These are phyloP conservation scores for Penicillium brevicompactum DNA, from an alignment of 2,329 filamentous ascomycete genomes.

Conservation along the genomic window DNA sequence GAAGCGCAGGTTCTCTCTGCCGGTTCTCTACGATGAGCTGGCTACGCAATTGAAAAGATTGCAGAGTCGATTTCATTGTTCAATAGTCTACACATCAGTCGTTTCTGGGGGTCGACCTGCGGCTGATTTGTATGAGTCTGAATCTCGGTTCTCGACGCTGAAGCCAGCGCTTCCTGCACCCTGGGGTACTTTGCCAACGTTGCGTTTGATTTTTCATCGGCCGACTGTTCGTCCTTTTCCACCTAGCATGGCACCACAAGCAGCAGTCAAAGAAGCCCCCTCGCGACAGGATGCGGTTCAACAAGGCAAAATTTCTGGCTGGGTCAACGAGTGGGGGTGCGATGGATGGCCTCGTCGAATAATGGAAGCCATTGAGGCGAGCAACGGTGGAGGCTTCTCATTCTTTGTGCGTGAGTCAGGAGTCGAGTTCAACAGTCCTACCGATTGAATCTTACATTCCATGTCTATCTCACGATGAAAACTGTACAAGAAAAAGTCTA, in stretches of 20 bases:
- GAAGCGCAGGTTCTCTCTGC: conserved; percentile 32
- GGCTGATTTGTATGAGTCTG: conserved; percentile 20
- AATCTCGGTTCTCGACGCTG: conserved; percentile 29
- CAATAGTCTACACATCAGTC: conserved; percentile 42
- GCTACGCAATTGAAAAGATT: conserved; percentile 35
- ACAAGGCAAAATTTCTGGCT: conserved; percentile 37
- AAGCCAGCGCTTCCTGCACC: conserved; percentile 39
- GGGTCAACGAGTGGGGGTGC: conserved; percentile 39
- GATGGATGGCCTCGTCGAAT: conserved; percentile 39
- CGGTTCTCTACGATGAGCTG: conserved; percentile 34
- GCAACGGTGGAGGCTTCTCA: conserved; percentile 32
- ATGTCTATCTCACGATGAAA: not conserved
- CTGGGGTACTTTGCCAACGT: conserved; percentile 41
- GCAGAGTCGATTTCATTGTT: conserved; percentile 42
- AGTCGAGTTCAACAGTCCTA: conserved; percentile 20
- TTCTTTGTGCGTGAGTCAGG: conserved; percentile 32
- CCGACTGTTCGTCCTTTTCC: conserved; percentile 40
- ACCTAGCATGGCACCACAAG: conserved; percentile 32
- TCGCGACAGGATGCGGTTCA: conserved; percentile 39
- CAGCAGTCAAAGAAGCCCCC: conserved; percentile 37
- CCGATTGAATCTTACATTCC: conserved; percentile 5
- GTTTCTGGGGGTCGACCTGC: conserved; percentile 20
- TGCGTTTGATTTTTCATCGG: conserved; percentile 42
- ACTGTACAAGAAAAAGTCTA: conserved; percentile 3
- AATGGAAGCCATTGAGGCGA: conserved; percentile 29